Percentiles rank a stretch among this genome's conserved stretches.
Conservation (phyloP, 2,329 filamentous ascomycete species). For the Leptographium lundbergii region DNA sequence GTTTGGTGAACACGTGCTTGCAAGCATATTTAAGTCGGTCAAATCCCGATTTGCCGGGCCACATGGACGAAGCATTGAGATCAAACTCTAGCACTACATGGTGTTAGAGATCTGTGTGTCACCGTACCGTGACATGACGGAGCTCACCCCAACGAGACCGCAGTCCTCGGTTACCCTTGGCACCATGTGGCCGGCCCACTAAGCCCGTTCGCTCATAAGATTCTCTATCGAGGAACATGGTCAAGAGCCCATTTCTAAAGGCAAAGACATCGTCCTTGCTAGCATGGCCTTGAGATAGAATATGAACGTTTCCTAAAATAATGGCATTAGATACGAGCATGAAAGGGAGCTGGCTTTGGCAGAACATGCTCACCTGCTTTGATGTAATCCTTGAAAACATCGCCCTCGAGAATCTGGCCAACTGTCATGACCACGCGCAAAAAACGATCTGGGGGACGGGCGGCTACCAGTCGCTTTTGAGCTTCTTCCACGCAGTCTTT, state of each 20-base stretch:
- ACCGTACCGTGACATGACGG: background rate
- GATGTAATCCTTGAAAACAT: conserved; percentile 76
- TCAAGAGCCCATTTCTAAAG: conserved; percentile 57
- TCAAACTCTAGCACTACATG: conserved; percentile 63
- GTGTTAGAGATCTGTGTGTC: background rate
- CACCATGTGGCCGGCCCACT: conserved; percentile 53
- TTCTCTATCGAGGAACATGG: conserved; percentile 66
- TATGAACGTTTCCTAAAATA: conserved; percentile 55
- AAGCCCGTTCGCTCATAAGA: conserved; percentile 75
- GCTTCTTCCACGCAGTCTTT: conserved; percentile 44
- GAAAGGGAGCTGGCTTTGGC: background rate
- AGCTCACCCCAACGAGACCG: conserved; percentile 62
- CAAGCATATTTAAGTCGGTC: conserved; percentile 67
- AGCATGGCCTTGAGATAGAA: conserved; percentile 68
- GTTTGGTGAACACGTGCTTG: conserved; percentile 58
- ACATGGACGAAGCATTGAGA: conserved; percentile 61
- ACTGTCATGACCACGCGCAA: conserved; percentile 61
- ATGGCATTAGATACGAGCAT: background rate
- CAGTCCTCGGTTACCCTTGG: conserved; percentile 42
- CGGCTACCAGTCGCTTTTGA: conserved; percentile 30
- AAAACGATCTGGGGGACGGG: conserved; percentile 34
- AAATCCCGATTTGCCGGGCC: conserved; percentile 73
- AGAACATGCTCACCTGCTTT: conserved; percentile 48
- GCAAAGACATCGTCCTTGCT: conserved; percentile 62
- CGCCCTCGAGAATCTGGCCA: conserved; percentile 54